phyloP scores from a whole-genome alignment of 1,139 yeast genomes.

The Kodamaea alishanica region DNA sequence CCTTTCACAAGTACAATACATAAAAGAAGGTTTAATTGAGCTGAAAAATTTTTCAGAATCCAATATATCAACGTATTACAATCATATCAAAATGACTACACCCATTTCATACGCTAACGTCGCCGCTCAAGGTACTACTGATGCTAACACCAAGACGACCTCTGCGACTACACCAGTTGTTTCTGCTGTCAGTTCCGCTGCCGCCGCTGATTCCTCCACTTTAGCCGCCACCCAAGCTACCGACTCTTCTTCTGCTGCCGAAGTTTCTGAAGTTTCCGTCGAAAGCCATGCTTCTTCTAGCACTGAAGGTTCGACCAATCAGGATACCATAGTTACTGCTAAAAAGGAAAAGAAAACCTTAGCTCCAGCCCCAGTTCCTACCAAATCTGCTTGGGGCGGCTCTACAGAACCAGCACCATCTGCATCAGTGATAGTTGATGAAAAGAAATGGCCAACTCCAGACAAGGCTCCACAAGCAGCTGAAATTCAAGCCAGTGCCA shows the following conservation, averaged over 20 bases:
- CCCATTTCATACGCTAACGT: constrained; percentile 39
- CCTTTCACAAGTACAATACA: no score
- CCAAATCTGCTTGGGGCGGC: constrained; percentile 67
- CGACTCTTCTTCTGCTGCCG: constrained; percentile 12
- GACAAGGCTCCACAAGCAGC: constrained; percentile 28
- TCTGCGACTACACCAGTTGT: no score
- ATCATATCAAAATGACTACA: constrained; percentile 7
- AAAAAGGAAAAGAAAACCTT: constrained; percentile 40
- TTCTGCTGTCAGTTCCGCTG: constrained; percentile 11
- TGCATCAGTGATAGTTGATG: constrained; percentile 32
- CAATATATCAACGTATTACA: no score
- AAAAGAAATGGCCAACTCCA: constrained; percentile 61
- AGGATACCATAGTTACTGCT: constrained; percentile 13
- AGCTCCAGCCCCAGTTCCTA: constrained; percentile 78
- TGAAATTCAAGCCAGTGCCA: constrained; percentile 24
- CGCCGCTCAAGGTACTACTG: constrained; percentile 31
- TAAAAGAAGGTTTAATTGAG: no score
- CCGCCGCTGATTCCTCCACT: constrained; percentile 6
- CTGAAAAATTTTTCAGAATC: no score
- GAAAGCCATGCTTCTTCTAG: constrained; percentile 4
- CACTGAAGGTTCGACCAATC: constrained; percentile 9
- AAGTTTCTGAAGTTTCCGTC: background rate
- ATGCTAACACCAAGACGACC: constrained; percentile 1
- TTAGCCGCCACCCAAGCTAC: constrained; percentile 5
- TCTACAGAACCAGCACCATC: constrained; percentile 25